These are phyloP conservation scores for Myxozyma udenii DNA, from an alignment of 805 yeast genomes.

Conservation along the genomic window DNA sequence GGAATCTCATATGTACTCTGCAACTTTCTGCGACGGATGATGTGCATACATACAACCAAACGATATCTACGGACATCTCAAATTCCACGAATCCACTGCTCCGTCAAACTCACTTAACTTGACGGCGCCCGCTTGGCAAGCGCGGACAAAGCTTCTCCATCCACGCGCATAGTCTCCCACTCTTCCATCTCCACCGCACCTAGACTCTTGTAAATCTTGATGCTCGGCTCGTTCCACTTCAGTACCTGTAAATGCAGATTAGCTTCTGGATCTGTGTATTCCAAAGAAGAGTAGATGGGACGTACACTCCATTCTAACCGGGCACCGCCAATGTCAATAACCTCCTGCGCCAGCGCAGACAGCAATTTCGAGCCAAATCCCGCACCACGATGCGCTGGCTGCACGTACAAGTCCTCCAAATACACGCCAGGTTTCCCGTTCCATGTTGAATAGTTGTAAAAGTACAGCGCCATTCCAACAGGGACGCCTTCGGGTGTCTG, in stretches of 20 bases:
- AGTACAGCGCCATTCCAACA: conserved; percentile 35
- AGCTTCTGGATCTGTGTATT: not conserved
- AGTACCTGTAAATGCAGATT: conserved; percentile 17
- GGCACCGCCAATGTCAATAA: conserved; percentile 24
- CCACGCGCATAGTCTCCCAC: conserved; percentile 30
- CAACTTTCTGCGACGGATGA: too few species aligned
- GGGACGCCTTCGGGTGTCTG: conserved; percentile 32
- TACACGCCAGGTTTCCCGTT: conserved; percentile 30
- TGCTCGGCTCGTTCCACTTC: conserved; percentile 30
- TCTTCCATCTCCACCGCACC: conserved; percentile 26
- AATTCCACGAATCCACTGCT: too few species aligned
- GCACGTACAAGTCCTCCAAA: conserved; percentile 30
- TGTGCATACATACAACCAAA: too few species aligned
- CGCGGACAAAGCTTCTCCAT: conserved; percentile 18
- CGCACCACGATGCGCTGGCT: conserved; percentile 19
- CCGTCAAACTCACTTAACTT: too few species aligned
- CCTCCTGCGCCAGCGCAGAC: conserved; percentile 26
- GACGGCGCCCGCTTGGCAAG: conserved; percentile 18
- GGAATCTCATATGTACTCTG: too few species aligned
- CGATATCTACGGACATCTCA: too few species aligned
- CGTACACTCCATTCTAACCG: conserved; percentile 30
- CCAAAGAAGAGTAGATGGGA: not conserved
- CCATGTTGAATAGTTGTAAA: conserved; percentile 31
- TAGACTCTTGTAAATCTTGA: conserved; percentile 24
- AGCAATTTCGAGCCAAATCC: conserved; percentile 25